Conservation (phyloP, 192 early-diverging fungal species). For the Hyaloraphidium curvatum region DNA sequence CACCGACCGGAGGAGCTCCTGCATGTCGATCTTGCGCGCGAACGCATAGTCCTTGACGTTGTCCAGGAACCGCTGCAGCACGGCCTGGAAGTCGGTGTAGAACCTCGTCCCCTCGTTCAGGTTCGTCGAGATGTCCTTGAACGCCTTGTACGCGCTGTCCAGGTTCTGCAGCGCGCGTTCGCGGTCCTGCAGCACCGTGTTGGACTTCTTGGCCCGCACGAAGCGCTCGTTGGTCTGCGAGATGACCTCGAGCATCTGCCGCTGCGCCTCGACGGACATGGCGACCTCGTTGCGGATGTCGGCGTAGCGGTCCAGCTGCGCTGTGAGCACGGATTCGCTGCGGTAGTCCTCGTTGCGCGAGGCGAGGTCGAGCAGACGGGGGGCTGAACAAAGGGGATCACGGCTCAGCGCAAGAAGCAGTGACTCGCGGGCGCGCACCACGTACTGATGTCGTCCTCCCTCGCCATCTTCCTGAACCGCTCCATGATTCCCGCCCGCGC, state of each 20-base stretch:
- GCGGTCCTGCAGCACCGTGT: slow-evolving; percentile 37
- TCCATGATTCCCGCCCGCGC: slow-evolving; percentile 38
- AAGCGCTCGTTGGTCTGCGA: slow-evolving; percentile 33
- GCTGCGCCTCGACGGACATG: not conserved
- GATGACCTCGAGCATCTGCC: not conserved
- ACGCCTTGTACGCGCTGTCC: slow-evolving; percentile 52
- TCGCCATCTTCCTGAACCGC: slow-evolving; percentile 40
- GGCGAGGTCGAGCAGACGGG: slow-evolving; percentile 11
- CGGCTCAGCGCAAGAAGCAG: slow-evolving; percentile 6
- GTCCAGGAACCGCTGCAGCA: slow-evolving; percentile 33
- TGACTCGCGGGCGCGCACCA: too few species aligned
- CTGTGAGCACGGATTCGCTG: slow-evolving; percentile 46
- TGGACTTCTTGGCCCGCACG: slow-evolving; percentile 32
- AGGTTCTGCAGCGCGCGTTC: slow-evolving; percentile 60
- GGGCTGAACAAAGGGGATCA: slow-evolving; percentile 33
- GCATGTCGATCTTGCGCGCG: slow-evolving; percentile 42
- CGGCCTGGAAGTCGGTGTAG: slow-evolving; percentile 44
- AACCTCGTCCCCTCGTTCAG: slow-evolving; percentile 62
- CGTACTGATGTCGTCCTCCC: slow-evolving; percentile 56
- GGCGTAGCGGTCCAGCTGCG: slow-evolving; percentile 52
- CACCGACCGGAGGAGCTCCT: slow-evolving; percentile 16
- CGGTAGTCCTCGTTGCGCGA: slow-evolving; percentile 7
- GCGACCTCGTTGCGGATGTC: slow-evolving; percentile 29
- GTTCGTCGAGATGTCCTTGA: slow-evolving; percentile 50
- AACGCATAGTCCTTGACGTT: slow-evolving; percentile 52